These are phyloP conservation scores for Kazachstania psychrophila DNA, from an alignment of 805 yeast genomes.

Conservation along the genomic window DNA sequence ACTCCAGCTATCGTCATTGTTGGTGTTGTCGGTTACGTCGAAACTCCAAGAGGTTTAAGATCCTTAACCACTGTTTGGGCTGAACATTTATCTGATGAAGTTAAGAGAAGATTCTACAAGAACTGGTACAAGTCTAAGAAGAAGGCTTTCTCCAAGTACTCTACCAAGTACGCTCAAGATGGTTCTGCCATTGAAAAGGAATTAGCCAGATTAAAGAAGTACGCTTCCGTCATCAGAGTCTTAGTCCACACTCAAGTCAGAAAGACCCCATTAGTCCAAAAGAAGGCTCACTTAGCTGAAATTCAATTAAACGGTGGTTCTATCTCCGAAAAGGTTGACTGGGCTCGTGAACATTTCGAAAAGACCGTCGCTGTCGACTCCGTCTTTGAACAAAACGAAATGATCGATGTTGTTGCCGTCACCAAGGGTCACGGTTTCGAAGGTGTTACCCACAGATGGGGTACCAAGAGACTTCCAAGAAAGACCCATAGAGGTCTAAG, in stretches of 20 bases:
- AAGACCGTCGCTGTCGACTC: conserved; percentile 93
- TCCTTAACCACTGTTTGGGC: conserved; percentile 99
- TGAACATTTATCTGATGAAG: conserved; percentile 98
- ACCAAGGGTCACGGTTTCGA: conserved; percentile 99
- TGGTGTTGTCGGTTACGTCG: conserved; percentile 99
- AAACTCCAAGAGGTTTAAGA: conserved; percentile 99
- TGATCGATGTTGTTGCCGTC: conserved; percentile 96
- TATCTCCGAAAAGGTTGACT: conserved; percentile 90
- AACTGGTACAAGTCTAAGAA: conserved; percentile 99
- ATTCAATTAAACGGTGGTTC: conserved; percentile 99
- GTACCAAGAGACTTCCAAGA: conserved; percentile 99
- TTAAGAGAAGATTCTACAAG: conserved; percentile 99
- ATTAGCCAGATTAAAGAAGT: conserved; percentile 96
- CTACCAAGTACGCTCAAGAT: conserved; percentile 92
- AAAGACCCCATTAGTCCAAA: conserved; percentile 97
- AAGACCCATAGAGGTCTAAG: conserved; percentile 99
- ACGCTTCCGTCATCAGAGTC: conserved; percentile 97
- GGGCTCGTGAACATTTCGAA: conserved; percentile 99
- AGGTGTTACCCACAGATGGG: conserved; percentile 99
- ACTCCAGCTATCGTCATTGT: conserved; percentile 98
- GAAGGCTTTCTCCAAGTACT: conserved; percentile 99
- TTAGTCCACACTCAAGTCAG: conserved; percentile 99
- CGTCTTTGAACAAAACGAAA: conserved; percentile 97
- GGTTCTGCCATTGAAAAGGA: conserved; percentile 87
- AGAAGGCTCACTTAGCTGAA: conserved; percentile 99